A percentile compares a stretch with the other conserved stretches of the same genome.
Conservation (phyloP, 345 rosid genomes). For the Salix udensis region DNA sequence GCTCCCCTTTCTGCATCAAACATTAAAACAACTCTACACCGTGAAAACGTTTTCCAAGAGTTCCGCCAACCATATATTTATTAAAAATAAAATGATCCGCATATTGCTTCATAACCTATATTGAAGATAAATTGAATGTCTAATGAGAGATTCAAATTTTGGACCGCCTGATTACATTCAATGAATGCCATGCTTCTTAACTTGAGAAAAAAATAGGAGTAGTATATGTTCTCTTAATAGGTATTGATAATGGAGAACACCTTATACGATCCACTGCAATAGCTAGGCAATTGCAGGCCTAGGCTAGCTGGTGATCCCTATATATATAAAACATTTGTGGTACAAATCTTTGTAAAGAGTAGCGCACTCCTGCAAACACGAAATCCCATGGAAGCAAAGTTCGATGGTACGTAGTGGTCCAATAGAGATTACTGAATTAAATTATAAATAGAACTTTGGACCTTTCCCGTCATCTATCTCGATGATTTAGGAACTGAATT, state of each 20-base stretch:
- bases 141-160: too few species aligned
- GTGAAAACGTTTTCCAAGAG: background rate
- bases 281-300: background rate
- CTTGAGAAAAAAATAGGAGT: background rate
- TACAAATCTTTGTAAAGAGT: background rate
- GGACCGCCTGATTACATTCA: background rate
- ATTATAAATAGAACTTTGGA: background rate
- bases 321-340: background rate
- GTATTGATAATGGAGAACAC: background rate
- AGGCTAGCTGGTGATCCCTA: background rate
- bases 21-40: background rate
- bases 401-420: background rate
- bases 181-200: background rate
- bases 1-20: constrained; percentile 25
- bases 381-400: background rate
- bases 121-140: background rate
- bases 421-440: background rate
- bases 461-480: background rate
- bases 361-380: background rate
- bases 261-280: background rate
- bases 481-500: background rate
- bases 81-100: background rate
- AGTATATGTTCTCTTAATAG: background rate
- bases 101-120: background rate
- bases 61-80: background rate